phyloP scores from a whole-genome alignment of 2,329 filamentous ascomycete genomes.

The Beauveria pseudobassiana region DNA sequence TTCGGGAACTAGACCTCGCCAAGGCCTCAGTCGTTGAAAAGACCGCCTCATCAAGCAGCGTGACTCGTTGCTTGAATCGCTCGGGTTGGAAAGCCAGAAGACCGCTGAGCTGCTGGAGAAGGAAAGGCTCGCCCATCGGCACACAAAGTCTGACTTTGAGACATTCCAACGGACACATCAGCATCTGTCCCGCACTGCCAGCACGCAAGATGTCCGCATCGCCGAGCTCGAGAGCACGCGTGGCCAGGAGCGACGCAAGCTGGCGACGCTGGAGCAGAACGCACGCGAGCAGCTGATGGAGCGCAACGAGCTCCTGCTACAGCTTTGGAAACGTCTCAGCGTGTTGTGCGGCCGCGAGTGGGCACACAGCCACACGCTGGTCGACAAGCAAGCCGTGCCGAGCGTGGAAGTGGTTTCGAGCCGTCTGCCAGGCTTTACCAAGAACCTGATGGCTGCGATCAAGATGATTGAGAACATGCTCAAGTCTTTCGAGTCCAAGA shows the following conservation, averaged over 20 bases:
- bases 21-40: constrained; percentile 74
- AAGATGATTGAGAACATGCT: constrained; percentile 81
- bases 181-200: constrained; percentile 77
- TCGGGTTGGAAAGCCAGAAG: constrained; percentile 78
- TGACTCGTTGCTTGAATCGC: constrained; percentile 79
- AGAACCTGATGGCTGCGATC: constrained; percentile 79
- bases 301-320: constrained; percentile 78
- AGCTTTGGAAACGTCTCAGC: constrained; percentile 85
- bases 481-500: constrained; percentile 67
- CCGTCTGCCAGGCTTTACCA: constrained; percentile 80
- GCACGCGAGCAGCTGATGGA: constrained; percentile 84
- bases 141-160: constrained; percentile 82
- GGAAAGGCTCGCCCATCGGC: constrained; percentile 75
- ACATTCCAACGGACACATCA: constrained; percentile 81
- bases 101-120: constrained; percentile 85
- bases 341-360: constrained; percentile 84
- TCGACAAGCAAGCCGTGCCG: constrained; percentile 77
- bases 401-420: constrained; percentile 79
- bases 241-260: constrained; percentile 68
- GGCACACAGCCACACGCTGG: constrained; percentile 80
- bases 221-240: constrained; percentile 77
- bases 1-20: constrained; percentile 72
- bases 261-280: constrained; percentile 67
- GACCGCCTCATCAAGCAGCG: constrained; percentile 85
- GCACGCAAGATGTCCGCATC: constrained; percentile 77